Evolutionary conservation across 306 rosid genomes (phyloP), one percentile per base, ranked within the genome.

Genomic region (Purshia tridentata): DNA sequence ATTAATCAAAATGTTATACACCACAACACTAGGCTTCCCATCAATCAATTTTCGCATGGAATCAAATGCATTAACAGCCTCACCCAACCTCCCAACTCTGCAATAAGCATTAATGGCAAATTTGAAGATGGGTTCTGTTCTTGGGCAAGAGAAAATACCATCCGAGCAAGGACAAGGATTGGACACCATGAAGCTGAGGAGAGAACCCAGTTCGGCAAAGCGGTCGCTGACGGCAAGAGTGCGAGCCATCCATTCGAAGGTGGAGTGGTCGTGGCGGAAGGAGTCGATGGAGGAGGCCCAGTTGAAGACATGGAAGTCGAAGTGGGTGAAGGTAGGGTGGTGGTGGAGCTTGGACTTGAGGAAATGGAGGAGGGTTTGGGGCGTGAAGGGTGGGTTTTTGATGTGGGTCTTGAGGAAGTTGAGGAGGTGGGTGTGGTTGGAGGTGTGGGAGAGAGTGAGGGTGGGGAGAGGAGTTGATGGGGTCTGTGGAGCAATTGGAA

Each of bases 231-330:
- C 14, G 6, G 90, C 81, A 41, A 93, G 96, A n/a, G 92, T 70
- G 41, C 81, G 86, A 9, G 84, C 84, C 97, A 90, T 93, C 97
- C 97, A 93, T 40, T 86, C 83, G 58, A 88, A 87, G 6, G 96
- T 88, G 37, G 84, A 23, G 78, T 90, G 98, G 45, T 83, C 87
- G 51, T 93, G 98, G 82, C 93, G 91, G 79, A 74, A 93, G 45
- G 98, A 88, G 76, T 90, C 97, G 1, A 90, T 16, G 35, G 97
- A 40, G 51, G 94, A 76, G 42, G 91, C 98, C 98, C 98, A 93
- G 2, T 65, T 80, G 88, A 90, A 93, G 87, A 93, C 73, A 69
- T 90, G 96, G 72, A 93, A 93, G 64, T 93, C 98, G 40, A 78
- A 80, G 74, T 83, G 91, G 56, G 90, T 68, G 87, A 93, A 87